Evolutionary conservation across 805 yeast species (phyloP).

Genomic region (Ogataea siamensis): DNA sequence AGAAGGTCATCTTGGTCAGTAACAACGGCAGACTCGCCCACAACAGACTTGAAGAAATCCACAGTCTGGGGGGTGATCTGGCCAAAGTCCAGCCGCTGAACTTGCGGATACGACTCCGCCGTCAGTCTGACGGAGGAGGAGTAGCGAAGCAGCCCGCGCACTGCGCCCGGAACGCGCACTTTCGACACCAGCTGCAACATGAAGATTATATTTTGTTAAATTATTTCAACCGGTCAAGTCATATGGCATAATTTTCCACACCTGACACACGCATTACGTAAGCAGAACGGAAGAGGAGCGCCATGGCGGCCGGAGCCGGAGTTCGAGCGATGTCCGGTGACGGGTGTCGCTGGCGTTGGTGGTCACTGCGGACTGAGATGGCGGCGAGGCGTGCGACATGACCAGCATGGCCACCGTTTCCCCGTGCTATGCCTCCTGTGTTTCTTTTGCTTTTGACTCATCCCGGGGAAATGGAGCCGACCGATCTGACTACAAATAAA

Average conservation of each 20-base stretch:
- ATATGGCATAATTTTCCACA: too few relatives aligned
- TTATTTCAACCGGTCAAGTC: background rate
- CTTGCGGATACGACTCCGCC: slow-evolving; percentile 63
- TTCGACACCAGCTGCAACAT: slow-evolving; percentile 4
- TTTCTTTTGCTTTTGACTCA: slow-evolving; percentile 6
- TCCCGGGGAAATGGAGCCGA: slow-evolving; percentile 11
- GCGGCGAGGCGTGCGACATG: background rate
- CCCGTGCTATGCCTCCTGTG: slow-evolving; percentile 1
- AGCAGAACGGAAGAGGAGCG: too few relatives aligned
- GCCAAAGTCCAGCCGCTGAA: slow-evolving; percentile 54
- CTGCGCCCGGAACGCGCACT: background rate
- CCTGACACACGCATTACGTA: background rate
- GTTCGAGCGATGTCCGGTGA: too few relatives aligned
- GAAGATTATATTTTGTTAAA: background rate
- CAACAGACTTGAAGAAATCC: slow-evolving; percentile 54
- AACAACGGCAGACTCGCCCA: slow-evolving; percentile 49
- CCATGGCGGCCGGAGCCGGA: too few relatives aligned
- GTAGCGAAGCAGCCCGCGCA: slow-evolving; percentile 4
- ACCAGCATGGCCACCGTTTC: slow-evolving; percentile 5
- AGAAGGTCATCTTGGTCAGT: slow-evolving; percentile 63
- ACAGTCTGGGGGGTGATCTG: slow-evolving; percentile 56
- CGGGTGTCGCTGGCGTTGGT: too few relatives aligned
- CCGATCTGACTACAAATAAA: background rate
- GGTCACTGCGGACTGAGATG: too few relatives aligned
- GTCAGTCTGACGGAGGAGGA: slow-evolving; percentile 44